Base-by-base conservation (phyloP, 306 rosid species). In the Lotus japonicus region DNA sequence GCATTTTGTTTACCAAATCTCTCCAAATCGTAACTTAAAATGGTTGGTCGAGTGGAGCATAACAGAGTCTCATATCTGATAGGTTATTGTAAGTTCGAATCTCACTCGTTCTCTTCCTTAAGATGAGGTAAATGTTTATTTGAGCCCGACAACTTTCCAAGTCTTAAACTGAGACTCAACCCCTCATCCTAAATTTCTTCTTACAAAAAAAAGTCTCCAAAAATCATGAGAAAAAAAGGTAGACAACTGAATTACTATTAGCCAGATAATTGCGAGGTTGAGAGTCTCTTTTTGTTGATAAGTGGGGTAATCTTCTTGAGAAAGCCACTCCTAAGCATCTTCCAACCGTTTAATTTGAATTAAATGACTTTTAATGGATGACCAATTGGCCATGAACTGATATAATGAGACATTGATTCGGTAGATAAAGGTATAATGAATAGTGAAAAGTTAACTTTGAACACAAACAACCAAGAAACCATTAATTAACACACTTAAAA, bases 301-400 rank as follows among this genome's bases (percentile, higher is more conserved):
- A 64, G 72, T 74, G 58, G 58, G 72, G 13, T 58, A 12, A 4
- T 55, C 72, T 74, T 73, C n/a, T 17, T 39, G 19, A 51, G 21
- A 43, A 72, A 61, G 53, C 71, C 70, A 52, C 23, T 70, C 23
- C 45, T 51, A 42, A 62, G 71, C 62, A 72, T 52, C 77, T 50
- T 14, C 21, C 38, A 35, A 71, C 52, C 9, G 58, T 65, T 23
- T 70, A 33, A 11, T 13, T 8, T 46, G 14, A 36, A 61, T 51
- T 53, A 7, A 36, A 9, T 19, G 5, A 12, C 75, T 70, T 26
- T 56, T 44, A 18, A 17, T 42, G 36, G 26, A 21, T 21, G 26
- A 21, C 26, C 26, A 21, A 21, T 21, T 21, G 26, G 52, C 35
- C 16, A 38, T 38, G 11, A 41, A 42, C 12, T 42, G 11, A 35